These are phyloP conservation scores for Boletellus sp. DNA, from an alignment of 768 basidiomycete genomes.

Conservation along the genomic window DNA sequence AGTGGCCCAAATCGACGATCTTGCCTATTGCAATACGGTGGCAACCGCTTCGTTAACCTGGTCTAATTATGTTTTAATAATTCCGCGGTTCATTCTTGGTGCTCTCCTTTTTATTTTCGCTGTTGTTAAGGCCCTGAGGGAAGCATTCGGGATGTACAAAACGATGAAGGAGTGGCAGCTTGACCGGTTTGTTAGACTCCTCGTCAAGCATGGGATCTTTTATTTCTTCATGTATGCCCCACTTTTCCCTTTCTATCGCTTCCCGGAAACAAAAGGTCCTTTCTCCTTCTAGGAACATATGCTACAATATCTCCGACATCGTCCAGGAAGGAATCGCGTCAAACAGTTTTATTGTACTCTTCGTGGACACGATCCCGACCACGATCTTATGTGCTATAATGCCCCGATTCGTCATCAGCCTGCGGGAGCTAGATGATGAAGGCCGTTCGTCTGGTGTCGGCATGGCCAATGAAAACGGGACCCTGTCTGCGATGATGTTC, in stretches of 20 bases:
- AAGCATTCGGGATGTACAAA: neutral
- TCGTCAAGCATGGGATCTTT: neutral
- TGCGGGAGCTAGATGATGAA: neutral
- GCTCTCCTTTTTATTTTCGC: neutral
- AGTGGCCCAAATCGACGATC: no score
- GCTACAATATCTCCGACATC: no score
- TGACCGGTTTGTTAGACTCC: conserved; percentile 1
- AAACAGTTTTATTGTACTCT: no score
- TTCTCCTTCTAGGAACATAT: neutral
- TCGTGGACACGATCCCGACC: no score
- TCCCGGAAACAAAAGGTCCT: neutral
- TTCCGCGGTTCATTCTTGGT: neutral
- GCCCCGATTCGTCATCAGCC: no score
- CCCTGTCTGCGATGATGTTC: neutral
- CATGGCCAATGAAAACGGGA: neutral
- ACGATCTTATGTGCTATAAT: no score
- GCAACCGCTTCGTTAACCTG: no score
- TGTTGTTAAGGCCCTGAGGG: neutral
- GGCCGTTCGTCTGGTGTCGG: neutral
- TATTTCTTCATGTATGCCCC: conserved; percentile 8
- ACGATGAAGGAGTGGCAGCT: conserved; percentile 1
- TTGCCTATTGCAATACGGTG: no score
- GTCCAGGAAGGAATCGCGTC: no score
- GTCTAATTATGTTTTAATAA: no score
- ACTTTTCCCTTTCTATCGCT: neutral